Conservation (phyloP, 169 alveolate genomes). For the Plasmodium sp. region DNA sequence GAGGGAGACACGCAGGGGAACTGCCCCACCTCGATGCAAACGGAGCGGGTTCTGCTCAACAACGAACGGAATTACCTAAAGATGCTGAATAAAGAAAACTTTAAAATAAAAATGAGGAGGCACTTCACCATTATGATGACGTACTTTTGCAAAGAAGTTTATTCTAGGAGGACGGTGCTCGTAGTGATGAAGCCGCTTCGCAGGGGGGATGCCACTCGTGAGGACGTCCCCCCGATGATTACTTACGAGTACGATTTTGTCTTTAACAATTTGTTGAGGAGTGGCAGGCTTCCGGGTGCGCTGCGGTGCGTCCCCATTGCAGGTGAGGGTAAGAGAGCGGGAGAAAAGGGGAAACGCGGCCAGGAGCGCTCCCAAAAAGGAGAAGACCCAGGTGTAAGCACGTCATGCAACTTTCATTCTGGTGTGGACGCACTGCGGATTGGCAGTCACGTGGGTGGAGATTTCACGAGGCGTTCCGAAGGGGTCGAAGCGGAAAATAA, state of each 20-base stretch:
- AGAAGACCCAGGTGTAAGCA: neutral
- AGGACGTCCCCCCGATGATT: neutral
- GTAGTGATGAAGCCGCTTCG: conserved; percentile 7
- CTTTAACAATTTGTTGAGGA: conserved; percentile 8
- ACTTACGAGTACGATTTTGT: conserved; percentile 21
- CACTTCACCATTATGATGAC: conserved; percentile 29
- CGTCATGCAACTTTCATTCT: neutral
- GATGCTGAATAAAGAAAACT: conserved; percentile 30
- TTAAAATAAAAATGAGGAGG: conserved; percentile 18
- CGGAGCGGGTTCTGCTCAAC: conserved; percentile 13
- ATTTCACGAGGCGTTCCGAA: neutral
- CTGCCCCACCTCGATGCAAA: neutral
- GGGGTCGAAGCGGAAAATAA: neutral
- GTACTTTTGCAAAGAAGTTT: conserved; percentile 18
- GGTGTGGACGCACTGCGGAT: neutral
- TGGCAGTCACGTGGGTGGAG: neutral
- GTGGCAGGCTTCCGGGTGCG: neutral
- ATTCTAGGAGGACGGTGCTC: conserved; percentile 1
- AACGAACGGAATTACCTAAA: conserved; percentile 22
- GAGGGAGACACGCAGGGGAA: neutral
- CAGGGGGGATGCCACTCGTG: neutral
- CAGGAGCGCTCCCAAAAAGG: neutral
- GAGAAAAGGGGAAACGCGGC: neutral
- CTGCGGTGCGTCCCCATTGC: neutral
- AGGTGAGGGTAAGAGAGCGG: neutral